A percentile compares a stretch with the other conserved stretches of the same genome.
Evolutionary conservation across 1,284 basidiomycete species (phyloP).

Genomic region (Ceratobasidium sp.): DNA sequence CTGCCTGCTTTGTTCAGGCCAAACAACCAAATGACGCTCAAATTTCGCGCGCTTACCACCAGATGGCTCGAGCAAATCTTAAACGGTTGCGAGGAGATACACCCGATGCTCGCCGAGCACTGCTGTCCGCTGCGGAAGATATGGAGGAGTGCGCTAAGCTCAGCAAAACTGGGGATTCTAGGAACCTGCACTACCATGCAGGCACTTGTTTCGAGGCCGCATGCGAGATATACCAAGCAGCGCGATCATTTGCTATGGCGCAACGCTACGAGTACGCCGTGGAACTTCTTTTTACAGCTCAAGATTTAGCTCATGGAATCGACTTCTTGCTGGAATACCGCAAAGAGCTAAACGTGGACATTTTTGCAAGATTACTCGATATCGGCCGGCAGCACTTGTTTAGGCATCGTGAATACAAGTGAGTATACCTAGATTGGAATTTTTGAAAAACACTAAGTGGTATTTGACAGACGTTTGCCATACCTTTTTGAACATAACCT

Average conservation of each 20-base stretch:
- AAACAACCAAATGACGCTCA: background rate
- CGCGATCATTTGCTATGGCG: background rate
- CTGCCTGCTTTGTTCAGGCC: background rate
- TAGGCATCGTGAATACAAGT: background rate
- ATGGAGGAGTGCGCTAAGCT: background rate
- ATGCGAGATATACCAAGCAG: background rate
- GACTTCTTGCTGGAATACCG: background rate
- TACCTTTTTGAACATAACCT: background rate
- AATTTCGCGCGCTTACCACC: conserved; percentile 5
- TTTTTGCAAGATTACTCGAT: background rate
- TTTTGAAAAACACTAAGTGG: too few relatives aligned
- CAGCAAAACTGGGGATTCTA: background rate
- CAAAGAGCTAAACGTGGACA: background rate
- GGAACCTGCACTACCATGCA: conserved; percentile 10
- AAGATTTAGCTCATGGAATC: background rate
- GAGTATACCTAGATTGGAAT: background rate
- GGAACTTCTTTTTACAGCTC: background rate
- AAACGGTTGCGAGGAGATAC: conserved; percentile 10
- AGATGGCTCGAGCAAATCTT: conserved; percentile 26
- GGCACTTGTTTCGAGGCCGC: conserved; percentile 10
- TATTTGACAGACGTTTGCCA: too few relatives aligned
- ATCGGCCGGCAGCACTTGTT: conserved; percentile 1
- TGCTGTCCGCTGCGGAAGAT: background rate
- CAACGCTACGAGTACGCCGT: background rate
- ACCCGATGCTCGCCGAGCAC: background rate